A percentile compares a stretch with the other conserved stretches of the same genome.
phyloP scores from a whole-genome alignment of 2,329 filamentous ascomycete genomes.

The Cladobotryum mycophilum region DNA sequence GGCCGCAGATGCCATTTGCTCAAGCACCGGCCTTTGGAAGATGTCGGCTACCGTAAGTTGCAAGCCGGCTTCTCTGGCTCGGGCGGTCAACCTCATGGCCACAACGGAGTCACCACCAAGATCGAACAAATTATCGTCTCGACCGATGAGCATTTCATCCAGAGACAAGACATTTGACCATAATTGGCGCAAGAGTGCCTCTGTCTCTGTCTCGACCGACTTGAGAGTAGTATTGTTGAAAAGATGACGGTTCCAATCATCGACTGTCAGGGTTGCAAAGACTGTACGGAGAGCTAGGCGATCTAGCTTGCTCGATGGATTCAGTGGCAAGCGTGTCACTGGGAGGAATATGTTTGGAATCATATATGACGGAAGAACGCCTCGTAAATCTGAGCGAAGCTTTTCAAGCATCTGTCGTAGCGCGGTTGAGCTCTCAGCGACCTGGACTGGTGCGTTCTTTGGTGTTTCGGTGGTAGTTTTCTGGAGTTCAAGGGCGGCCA shows the following conservation, averaged over 20 bases:
- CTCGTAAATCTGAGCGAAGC: not conserved
- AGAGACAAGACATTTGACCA: conserved; percentile 12
- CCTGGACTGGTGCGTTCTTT: not conserved
- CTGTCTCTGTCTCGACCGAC: conserved; percentile 4
- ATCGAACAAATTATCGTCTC: conserved; percentile 16
- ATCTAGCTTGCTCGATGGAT: conserved; percentile 7
- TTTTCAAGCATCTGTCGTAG: not conserved
- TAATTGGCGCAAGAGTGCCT: conserved; percentile 8
- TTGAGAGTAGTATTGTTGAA: not conserved
- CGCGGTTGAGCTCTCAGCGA: not conserved
- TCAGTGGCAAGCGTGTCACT: conserved; percentile 6
- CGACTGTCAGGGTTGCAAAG: not conserved
- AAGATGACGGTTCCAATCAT: not conserved
- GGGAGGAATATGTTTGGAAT: conserved; percentile 6
- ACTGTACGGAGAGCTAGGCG: conserved; percentile 5
- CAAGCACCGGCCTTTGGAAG: conserved; percentile 10
- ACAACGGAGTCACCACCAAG: conserved; percentile 14
- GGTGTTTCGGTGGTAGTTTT: not conserved
- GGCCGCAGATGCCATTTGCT: conserved; percentile 8
- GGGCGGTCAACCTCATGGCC: conserved; percentile 12
- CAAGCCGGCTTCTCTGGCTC: conserved; percentile 7
- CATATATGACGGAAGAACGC: conserved; percentile 7
- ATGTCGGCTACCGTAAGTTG: conserved; percentile 10
- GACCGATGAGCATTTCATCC: conserved; percentile 7
- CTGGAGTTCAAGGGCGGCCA: conserved; percentile 1